Base-by-base conservation (phyloP, 108 stramenopile species). In the Cyclotella atomus region DNA sequence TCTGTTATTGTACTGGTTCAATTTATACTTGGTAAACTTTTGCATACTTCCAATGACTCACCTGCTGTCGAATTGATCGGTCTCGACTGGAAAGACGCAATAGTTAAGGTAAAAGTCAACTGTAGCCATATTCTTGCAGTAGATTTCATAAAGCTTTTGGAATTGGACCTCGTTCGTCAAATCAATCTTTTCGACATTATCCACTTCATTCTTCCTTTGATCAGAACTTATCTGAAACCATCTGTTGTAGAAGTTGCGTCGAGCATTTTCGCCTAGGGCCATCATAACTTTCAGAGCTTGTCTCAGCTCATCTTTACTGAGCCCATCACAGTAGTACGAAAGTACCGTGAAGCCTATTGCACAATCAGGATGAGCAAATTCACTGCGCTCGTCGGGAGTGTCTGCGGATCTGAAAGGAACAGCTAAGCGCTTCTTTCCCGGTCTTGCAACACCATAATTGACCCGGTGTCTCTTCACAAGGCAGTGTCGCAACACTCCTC, bases 91-190 rank as follows among this genome's bases (percentile, higher is more conserved):
- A 38, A 87, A 77, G 21, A 85, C 68, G 14, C 44, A 59, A 38
- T 23, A 65, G 49, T 79, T 80, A 38, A 87, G 67, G 73, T 77
- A 87, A 56, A 87, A 87, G 53, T 84, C 78, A 35, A 84, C 71
- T 1, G 68, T 61, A 27, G 44, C 20, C 59, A 76, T 75, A 47
- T 82, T 87, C 0, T 54, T 24, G 23, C 53, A 14, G 60, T 55
- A 82, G 15, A 69, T 19, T 23, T 60, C 3, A 34, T 52, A 41
- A 50, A 87, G 8, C 2, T 35, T 52, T 16, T 63, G 30, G 27
- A 77, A 23, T 55, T 84, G 85, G 12, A 59, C 20, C 19, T 46
- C 67, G 52, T 87, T 87, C 0, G 71, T 65, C 28, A 74, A 44
- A 53, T 87, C 86, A 23, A 87, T 70, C 62, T 87, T 84, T 55